Conservation (phyloP, 352 stramenopile species). For the Globisporangium abappressorium region DNA sequence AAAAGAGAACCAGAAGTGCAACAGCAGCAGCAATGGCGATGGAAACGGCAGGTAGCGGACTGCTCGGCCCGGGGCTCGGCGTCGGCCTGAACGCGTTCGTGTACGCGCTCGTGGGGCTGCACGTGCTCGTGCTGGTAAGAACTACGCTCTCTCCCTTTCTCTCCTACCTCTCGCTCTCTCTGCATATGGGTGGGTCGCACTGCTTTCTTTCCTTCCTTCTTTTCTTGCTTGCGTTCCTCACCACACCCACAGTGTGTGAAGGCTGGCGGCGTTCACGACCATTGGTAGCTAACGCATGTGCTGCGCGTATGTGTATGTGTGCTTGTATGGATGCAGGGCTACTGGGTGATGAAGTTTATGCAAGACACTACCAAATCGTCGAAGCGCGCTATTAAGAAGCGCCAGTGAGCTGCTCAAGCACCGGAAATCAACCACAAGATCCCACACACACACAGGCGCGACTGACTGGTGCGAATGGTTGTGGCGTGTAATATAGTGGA, state of each 20-base stretch:
- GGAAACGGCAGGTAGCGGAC: constrained; percentile 9
- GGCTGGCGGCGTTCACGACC: neutral
- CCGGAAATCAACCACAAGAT: too few relatives aligned
- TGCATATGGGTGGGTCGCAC: constrained; percentile 17
- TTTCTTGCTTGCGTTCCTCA: too few relatives aligned
- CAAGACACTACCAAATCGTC: constrained; percentile 44
- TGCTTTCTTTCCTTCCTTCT: neutral
- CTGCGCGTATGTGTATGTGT: neutral
- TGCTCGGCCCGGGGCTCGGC: constrained; percentile 43
- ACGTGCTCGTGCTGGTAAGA: constrained; percentile 70
- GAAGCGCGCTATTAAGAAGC: constrained; percentile 54
- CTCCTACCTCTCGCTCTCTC: constrained; percentile 14
- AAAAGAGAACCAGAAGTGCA: neutral
- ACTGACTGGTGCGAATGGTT: too few relatives aligned
- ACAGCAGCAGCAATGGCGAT: neutral
- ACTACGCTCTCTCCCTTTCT: constrained; percentile 15
- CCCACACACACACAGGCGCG: too few relatives aligned
- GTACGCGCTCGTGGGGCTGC: constrained; percentile 57
- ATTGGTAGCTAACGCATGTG: neutral
- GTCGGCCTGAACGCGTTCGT: constrained; percentile 70
- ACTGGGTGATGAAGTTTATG: constrained; percentile 65
- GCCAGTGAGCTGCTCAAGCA: constrained; percentile 30
- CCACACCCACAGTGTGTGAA: too few relatives aligned
- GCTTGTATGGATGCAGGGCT: constrained; percentile 26
- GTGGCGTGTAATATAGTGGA: too few relatives aligned